Evolutionary conservation across 805 yeast species (phyloP), one percentile per base, ranked within the genome.

Genomic region (Candida boidinii): DNA sequence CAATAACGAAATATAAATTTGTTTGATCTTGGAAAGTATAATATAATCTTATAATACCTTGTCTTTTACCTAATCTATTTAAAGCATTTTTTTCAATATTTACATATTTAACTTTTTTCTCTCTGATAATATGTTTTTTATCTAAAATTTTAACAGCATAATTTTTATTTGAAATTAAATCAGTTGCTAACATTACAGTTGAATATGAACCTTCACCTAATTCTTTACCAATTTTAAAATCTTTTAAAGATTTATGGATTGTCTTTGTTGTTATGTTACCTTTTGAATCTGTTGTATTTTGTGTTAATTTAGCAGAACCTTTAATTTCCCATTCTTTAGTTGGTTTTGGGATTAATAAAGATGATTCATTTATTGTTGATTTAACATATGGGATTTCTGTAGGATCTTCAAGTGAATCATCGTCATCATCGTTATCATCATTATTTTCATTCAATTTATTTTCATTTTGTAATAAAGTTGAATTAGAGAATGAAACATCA

Each of bases 171-270:
- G 81, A 77, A 40, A 74, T 72, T 12, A 69, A 49, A 49, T 90
- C 98, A 2, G 79, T 65, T 1, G 95, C 98, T 35, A 86, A 76
- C 41, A 77, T 79, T 8, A 90, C 99, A 0, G 95, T 86, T 4
- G 96, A 88, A 52, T 90, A 92, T 3, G 96, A 86, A 2, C 99
- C 99, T 54, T 87, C 95, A 2, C 99, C 99, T 13, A 92, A 66
- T 18, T 79, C 78, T 23, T 82, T 76, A 12, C 95, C 95, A 46
- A 92, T 78, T 43, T 76, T 78, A 55, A 88, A 92, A 54, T 92
- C 97, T 43, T 78, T 76, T 17, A 86, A 92, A 15, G 79, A 58
- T 47, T 57, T 57, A 23, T 53, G 70, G 28, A 65, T 75, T 34
- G 68, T 61, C 50, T 62, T 69, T 37, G 70, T 79, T 47, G 54